Base-by-base conservation (phyloP, 1,284 basidiomycete species). In the Austroboletus niveus region DNA sequence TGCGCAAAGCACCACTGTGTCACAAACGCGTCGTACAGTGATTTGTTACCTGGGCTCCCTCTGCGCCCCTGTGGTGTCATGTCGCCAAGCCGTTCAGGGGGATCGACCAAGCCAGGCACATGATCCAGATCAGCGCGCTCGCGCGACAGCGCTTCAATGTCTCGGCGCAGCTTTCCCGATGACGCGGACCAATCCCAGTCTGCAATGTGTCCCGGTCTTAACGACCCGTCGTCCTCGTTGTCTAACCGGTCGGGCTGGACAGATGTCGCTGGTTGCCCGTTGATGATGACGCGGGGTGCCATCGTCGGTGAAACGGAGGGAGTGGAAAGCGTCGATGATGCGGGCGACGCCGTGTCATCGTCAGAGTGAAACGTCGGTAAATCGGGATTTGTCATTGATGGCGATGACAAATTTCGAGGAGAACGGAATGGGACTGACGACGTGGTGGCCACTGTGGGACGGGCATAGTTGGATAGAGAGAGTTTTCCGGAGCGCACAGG, bases 1-100 rank as follows among this genome's bases (percentile, higher is more conserved):
- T 79, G 75, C 22, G 82, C 82, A 63, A 87, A 87, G 65, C 85
- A 87, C 85, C 85, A 87, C 63, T 85, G 79, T 51, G 73, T 63
- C 48, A 87, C 76, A 54, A 87, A 77, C 34, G 82, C 80, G 50
- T 85, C 77, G 56, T 86, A 87, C 30, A 80, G 70, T 35, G 73
- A 64, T 48, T 74, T 69, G 44, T 38, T 52, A 8, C 48, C 32
- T 3, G 29, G 2, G 4, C 34, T 5, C 3, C 8, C 20, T 7
- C 22, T 49, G 30, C 20, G 14, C 8, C 31, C 42, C 9, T 36
- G 20, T 15, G 48, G 31, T 6, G 39, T n/a, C 15, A 20, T 40
- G 22, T 40, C 15, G 30, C 8, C 1, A 22, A 3, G 22, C 24
- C 17, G 29, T 31, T 51, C 20, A 22, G 42, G 12, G n/a, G 32